Evolutionary conservation across 129 eudicot species (phyloP), one percentile per base, ranked within the genome.

Genomic region (Calendula officinalis): DNA sequence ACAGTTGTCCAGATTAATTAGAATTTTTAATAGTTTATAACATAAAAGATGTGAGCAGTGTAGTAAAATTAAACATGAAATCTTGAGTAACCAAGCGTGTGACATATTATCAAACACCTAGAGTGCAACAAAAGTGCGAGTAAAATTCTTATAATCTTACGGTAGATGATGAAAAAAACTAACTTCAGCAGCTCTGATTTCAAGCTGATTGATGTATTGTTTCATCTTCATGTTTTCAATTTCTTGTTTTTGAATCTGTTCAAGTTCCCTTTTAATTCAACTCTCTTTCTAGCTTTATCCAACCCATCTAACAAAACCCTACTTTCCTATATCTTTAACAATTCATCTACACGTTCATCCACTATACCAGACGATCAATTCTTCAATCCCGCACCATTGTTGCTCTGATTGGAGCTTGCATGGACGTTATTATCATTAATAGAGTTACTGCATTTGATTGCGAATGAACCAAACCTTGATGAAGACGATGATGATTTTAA

Each of bases 171-270:
- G 12, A 22, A 33, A 41, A 56, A 27, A 65, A 30, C 49, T 64
- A 30, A 94, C 99, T 92, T 94, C 95, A 0, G 97, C 64, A 15
- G 99, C 88, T 79, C 78, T 83, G 27, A 83, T 46, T 75, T 88
- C 92, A 37, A 94, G 92, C 72, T 75, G 86, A 40, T 64, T 77
- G 54, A 94, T 67, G 46, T 94, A 88, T 3, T 78, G 80, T 76
- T 77, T 83, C 65, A 81, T 56, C 51, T 65, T 51, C 62, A 75
- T 64, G 5, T 85, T 87, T 66, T 94, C 90, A 36, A 61, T 45
- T 83, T 94, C 92, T 69, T 86, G 95, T 62, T 75, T 74, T 37
- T 94, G 75, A 16, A 94, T 81, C 62, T 94, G 69, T 10, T 82
- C 92, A 49, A 94, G 95, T 78, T 88, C 89, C 60, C 75, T 73